Percentiles rank a stretch among this genome's conserved stretches.
Evolutionary conservation across 495 filamentous ascomycete genomes (phyloP).

Genomic region (Podospora pseudoanserina): DNA sequence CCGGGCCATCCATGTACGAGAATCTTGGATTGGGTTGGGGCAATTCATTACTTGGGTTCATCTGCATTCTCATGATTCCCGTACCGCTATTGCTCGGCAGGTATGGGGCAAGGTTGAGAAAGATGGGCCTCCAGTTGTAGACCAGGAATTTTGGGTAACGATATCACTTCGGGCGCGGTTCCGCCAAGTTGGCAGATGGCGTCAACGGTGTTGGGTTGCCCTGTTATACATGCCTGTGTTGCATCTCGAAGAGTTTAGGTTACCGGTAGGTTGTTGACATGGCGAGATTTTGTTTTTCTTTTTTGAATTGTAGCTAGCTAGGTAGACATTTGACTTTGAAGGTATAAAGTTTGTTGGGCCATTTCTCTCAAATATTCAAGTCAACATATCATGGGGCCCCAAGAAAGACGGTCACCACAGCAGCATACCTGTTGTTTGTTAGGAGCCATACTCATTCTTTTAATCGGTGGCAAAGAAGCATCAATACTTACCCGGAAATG

Average conservation of each 20-base stretch:
- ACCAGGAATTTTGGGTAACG: neutral
- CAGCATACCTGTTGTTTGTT: neutral
- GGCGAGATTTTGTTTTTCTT: neutral
- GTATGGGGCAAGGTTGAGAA: conserved; percentile 60
- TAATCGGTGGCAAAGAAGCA: neutral
- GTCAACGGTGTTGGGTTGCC: neutral
- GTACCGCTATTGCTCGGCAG: conserved; percentile 76
- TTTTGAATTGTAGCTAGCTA: neutral
- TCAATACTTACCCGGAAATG: neutral
- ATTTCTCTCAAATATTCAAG: no score
- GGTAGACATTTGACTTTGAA: neutral
- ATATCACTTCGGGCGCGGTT: neutral
- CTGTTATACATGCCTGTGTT: neutral
- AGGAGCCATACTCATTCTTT: neutral
- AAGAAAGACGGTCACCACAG: neutral
- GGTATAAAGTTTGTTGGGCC: neutral
- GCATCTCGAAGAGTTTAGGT: neutral
- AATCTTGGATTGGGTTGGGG: conserved; percentile 56
- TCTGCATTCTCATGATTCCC: conserved; percentile 59
- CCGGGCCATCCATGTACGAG: conserved; percentile 52
- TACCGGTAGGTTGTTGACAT: neutral
- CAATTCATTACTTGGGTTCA: conserved; percentile 60
- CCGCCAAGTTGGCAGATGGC: neutral
- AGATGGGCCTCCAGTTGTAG: conserved; percentile 27
- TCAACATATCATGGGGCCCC: neutral